Evolutionary conservation across 345 rosid species (phyloP), one percentile per base, ranked within the genome.

Genomic region (Salix exigua): DNA sequence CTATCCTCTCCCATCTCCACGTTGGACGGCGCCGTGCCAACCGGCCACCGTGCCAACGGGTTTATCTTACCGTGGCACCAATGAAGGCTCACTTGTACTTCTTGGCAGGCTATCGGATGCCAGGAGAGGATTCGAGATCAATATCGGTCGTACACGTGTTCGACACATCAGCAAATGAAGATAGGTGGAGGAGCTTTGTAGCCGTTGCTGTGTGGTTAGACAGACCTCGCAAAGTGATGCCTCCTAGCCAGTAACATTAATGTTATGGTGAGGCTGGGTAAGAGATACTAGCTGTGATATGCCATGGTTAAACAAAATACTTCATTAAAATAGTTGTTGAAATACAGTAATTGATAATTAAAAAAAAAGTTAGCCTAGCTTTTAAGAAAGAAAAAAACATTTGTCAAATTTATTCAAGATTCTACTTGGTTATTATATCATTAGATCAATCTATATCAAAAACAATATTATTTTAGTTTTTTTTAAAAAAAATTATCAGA

Each of bases 201-300:
- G 82, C 38, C 87, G 84, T 30, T 85, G 86, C 18, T 86, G 89
- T 50, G 85, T 79, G 28, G 83, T 74, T 75, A 55, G 69, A 68
- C 76, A 70, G 12, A 60, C 31, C 37, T 11, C 13, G 16, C 63
- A 28, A 72, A 37, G 33, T 31, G 33, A 3, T 31, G 2, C 40
- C 40, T 37, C 33, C 33, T 31, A 31, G 40, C 40, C 6, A 7
- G 11, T 68, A 11, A 12, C 37, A 69, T 42, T 19, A 42, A 28
- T 28, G 30, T 42, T 10, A 42, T 42, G 12, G 13, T 42, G 46
- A 42, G 46, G 46, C 13, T 11, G 11, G 13, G 38, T 6, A 37
- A 37, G 30, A 37, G 38, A 37, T 6, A 6, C 6, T 37, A 37
- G 38, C 5, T 35, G 38, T 35, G 1, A 37, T 37, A 37, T 37